Conservation (phyloP, 192 early-diverging fungal genomes). For the Lunasporangiospora selenospora region DNA sequence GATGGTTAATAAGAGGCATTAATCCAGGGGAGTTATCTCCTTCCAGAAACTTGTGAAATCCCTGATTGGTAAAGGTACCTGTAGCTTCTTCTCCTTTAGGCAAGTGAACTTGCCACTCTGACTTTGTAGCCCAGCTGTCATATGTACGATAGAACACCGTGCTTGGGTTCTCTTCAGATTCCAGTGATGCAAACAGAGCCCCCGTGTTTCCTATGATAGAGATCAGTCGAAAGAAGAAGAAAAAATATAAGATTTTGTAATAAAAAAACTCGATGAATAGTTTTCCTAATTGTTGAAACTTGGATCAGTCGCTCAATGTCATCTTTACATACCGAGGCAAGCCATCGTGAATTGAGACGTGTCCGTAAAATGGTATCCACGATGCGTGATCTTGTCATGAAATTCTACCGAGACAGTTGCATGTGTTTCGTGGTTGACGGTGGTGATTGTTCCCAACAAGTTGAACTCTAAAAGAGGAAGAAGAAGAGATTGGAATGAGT, state of each 20-base stretch:
- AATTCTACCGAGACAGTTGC: conserved; percentile 87
- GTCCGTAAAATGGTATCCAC: conserved; percentile 87
- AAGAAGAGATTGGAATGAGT: no score
- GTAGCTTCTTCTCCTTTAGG: conserved; percentile 72
- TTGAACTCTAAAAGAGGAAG: conserved; percentile 71
- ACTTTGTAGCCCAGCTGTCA: conserved; percentile 72
- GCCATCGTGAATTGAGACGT: conserved; percentile 81
- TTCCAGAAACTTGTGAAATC: no score
- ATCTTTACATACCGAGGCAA: conserved; percentile 55
- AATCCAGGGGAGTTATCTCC: no score
- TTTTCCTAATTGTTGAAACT: no score
- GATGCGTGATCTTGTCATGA: conserved; percentile 80
- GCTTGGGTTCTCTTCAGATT: conserved; percentile 55
- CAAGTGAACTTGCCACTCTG: conserved; percentile 80
- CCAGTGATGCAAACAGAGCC: conserved; percentile 72
- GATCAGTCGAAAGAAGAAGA: no score
- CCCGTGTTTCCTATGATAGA: conserved; percentile 60
- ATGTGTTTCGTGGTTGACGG: conserved; percentile 73
- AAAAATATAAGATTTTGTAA: not conserved
- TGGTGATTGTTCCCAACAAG: conserved; percentile 79
- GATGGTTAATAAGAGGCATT: not conserved
- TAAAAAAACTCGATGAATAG: no score
- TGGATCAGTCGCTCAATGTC: no score
- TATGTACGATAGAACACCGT: conserved; percentile 76
- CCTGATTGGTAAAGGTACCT: conserved; percentile 27